Evolutionary conservation across 2,329 filamentous ascomycete genomes (phyloP).

Genomic region (Decorospora gaudefroyi): DNA sequence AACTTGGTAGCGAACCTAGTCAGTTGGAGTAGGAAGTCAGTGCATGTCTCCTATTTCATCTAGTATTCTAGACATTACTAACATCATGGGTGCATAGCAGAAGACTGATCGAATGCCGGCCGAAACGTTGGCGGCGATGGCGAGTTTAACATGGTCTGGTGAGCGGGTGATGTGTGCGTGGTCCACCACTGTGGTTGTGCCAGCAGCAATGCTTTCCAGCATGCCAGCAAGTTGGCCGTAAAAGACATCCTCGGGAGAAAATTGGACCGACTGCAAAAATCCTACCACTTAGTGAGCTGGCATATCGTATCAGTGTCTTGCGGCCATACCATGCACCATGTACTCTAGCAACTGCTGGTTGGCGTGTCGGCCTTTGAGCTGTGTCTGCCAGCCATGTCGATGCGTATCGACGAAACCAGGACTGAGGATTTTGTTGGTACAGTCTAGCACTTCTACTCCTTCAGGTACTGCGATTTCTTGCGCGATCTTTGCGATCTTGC

Average conservation of each 20-base stretch:
- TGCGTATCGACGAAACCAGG: slow-evolving; percentile 61
- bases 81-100: slow-evolving; percentile 45
- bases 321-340: slow-evolving; percentile 42
- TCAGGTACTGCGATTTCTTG: slow-evolving; percentile 27
- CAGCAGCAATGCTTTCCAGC: slow-evolving; percentile 58
- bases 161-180: slow-evolving; percentile 57
- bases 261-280: slow-evolving; percentile 45
- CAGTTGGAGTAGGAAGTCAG: too few relatives aligned
- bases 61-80: too few relatives aligned
- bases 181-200: slow-evolving; percentile 59
- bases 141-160: slow-evolving; percentile 30
- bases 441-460: slow-evolving; percentile 54
- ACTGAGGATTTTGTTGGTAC: slow-evolving; percentile 57
- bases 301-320: not conserved
- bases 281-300: slow-evolving; percentile 27
- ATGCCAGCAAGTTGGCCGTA: slow-evolving; percentile 48
- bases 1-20: slow-evolving; percentile 48
- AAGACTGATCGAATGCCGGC: slow-evolving; percentile 56
- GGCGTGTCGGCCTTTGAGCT: slow-evolving; percentile 58
- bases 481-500: slow-evolving; percentile 43
- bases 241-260: slow-evolving; percentile 31
- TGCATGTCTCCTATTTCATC: too few relatives aligned
- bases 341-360: slow-evolving; percentile 57
- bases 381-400: slow-evolving; percentile 58
- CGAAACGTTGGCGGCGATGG: slow-evolving; percentile 49